Base-by-base conservation (phyloP, 306 rosid genomes). In the Quercus engelmannii region DNA sequence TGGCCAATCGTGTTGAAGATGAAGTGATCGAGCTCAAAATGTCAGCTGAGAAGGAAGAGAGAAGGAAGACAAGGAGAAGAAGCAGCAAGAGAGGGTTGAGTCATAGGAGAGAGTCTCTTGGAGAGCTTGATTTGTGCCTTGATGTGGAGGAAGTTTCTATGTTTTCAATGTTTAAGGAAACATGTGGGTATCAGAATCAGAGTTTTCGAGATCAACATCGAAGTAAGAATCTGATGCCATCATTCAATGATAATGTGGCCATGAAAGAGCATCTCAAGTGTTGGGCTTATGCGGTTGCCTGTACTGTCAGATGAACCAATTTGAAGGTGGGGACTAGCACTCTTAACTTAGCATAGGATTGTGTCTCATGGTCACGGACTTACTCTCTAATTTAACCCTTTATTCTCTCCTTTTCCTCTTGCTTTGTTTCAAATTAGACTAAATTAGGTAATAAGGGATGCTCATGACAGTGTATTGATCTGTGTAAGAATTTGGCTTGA, bases 261-360 rank as follows among this genome's bases (percentile, higher is more conserved):
- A 92, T 92, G 96, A 92, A 92, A 74, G 79, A 86, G 73, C 92
- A 89, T 78, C 89, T 92, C 73, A 92, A 76, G 88, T 79, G 86
- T 26, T 89, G 97, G 97, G 97, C 96, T 74, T 76, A 78, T 76
- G 93, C 92, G 14, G 92, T 92, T 74, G 96, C 93, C 26, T 88
- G 86, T 80, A 71, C 77, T 82, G 86, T 92, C 81, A 87, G 84
- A 82, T 89, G 59, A 62, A 55, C 21, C 73, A 33, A 13, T 43
- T 70, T 23, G 25, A 51, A 55, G 49, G 67, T 63, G 65, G 63
- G 19, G 19, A 26, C 67, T 9, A 67, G 35, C 23, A 3, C 23
- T 6, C 46, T 57, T 46, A 26, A 68, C 20, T 72, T 74, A 8
- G 7, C 61, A 20, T 41, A 49, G 73, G 21, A 62, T 52, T 70